Percentiles rank a stretch among this genome's conserved stretches.
Conservation (phyloP, 768 basidiomycete species). For the Termitomyces sp. region DNA sequence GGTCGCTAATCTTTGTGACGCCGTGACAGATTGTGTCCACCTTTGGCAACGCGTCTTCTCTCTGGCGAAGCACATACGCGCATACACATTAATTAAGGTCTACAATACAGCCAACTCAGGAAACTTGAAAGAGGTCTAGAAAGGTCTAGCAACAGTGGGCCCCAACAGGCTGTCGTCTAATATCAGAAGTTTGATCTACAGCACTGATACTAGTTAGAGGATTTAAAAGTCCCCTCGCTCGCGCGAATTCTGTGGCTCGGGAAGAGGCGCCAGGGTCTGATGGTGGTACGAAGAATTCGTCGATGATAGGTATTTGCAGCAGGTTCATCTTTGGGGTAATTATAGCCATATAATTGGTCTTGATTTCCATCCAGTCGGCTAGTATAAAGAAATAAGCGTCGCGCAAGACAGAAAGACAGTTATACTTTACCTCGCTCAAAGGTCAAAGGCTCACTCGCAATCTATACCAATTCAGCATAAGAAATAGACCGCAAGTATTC, state of each 20-base stretch:
- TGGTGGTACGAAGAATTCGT: constrained; percentile 89
- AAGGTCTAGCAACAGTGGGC: constrained; percentile 14
- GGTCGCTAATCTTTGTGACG: not conserved
- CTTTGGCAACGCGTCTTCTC: not conserved
- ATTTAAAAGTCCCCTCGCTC: constrained; percentile 80
- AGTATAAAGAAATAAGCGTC: constrained; percentile 1
- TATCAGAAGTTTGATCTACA: constrained; percentile 16
- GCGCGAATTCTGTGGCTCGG: constrained; percentile 80
- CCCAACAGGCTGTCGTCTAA: constrained; percentile 11
- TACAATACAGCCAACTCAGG: not conserved
- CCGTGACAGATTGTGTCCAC: constrained; percentile 4
- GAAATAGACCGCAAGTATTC: not conserved
- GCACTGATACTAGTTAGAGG: constrained; percentile 40
- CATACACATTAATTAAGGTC: not conserved
- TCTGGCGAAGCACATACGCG: not conserved
- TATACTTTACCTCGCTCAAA: constrained; percentile 77
- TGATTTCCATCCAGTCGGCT: constrained; percentile 99
- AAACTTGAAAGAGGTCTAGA: not conserved
- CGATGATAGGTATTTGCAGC: constrained; percentile 90
- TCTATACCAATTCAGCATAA: constrained; percentile 32
- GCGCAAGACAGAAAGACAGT: not conserved
- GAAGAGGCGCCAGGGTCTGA: constrained; percentile 70
- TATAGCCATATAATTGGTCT: constrained; percentile 92
- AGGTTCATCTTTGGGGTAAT: constrained; percentile 96
- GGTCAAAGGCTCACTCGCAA: constrained; percentile 91